Evolutionary conservation across 805 yeast genomes (phyloP).

Genomic region (Candida hungchunana): DNA sequence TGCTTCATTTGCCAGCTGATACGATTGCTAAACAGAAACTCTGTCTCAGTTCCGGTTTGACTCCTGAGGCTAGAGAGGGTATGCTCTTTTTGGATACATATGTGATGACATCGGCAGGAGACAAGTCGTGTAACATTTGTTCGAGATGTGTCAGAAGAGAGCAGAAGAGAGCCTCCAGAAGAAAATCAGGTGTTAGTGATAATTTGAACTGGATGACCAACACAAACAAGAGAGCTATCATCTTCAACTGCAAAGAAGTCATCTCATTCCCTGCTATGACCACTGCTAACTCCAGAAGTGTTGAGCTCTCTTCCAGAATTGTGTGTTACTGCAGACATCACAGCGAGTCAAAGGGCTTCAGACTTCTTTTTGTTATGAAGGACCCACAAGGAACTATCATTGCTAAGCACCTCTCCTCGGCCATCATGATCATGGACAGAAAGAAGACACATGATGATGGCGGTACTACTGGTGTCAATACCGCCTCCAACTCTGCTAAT

Average conservation of each 20-base stretch:
- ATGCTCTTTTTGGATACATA: conserved; percentile 70
- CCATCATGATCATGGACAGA: conserved; percentile 91
- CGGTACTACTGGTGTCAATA: conserved; percentile 11
- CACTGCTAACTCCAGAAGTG: conserved; percentile 28
- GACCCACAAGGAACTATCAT: conserved; percentile 58
- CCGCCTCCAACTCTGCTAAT: conserved; percentile 19
- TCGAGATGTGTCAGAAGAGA: conserved; percentile 88
- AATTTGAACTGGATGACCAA: conserved; percentile 74
- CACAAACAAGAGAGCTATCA: conserved; percentile 74
- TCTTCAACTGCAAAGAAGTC: conserved; percentile 88
- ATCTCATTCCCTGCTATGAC: conserved; percentile 63
- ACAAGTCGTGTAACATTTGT: conserved; percentile 71
- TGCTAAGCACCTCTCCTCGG: conserved; percentile 66
- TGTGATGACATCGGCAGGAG: conserved; percentile 58
- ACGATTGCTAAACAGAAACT: conserved; percentile 84
- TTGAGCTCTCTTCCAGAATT: conserved; percentile 65
- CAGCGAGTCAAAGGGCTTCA: conserved; percentile 81
- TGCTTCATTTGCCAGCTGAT: conserved; percentile 81
- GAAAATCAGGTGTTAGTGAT: conserved; percentile 77
- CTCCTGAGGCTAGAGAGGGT: conserved; percentile 45
- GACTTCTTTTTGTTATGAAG: conserved; percentile 61
- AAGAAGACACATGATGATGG: conserved; percentile 46
- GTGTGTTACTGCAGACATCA: conserved; percentile 97
- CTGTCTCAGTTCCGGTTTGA: conserved; percentile 47
- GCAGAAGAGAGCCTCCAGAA: conserved; percentile 87